A percentile compares a stretch with the other conserved stretches of the same genome.
phyloP scores from a whole-genome alignment of 2,329 filamentous ascomycete species.

The Ceratocystis cubensis region DNA sequence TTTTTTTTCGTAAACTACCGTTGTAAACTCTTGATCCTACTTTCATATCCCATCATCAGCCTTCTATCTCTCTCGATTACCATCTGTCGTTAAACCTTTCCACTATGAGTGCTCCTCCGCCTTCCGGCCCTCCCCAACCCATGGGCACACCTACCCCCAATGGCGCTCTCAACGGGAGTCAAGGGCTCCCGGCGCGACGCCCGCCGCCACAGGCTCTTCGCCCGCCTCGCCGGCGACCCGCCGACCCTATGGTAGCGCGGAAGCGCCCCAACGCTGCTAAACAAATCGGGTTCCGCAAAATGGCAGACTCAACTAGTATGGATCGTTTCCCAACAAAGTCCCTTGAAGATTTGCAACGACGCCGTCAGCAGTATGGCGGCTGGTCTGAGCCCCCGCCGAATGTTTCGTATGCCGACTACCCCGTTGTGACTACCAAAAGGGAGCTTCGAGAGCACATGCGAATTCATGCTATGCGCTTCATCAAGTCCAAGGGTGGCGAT shows the following conservation, averaged over 20 bases:
- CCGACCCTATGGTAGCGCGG: constrained; percentile 19
- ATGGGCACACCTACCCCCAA: constrained; percentile 27
- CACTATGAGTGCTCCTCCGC: constrained; percentile 36
- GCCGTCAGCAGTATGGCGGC: constrained; percentile 39
- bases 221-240: constrained; percentile 17
- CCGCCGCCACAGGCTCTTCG: constrained; percentile 19
- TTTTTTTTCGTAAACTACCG: background rate
- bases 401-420: constrained; percentile 42
- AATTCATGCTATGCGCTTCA: constrained; percentile 75
- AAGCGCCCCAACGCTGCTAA: constrained; percentile 15
- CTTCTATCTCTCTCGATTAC: background rate
- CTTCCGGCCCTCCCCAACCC: constrained; percentile 25
- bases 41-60: background rate
- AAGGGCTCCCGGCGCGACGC: constrained; percentile 15
- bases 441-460: constrained; percentile 66
- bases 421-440: constrained; percentile 72
- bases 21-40: background rate
- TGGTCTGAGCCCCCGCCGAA: constrained; percentile 43
- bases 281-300: constrained; percentile 20
- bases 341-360: constrained; percentile 28
- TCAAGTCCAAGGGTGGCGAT: constrained; percentile 39
- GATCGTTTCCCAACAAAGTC: constrained; percentile 13
- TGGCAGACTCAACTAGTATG: constrained; percentile 14
- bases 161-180: background rate
- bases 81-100: background rate